Evolutionary conservation across 1,284 basidiomycete species (phyloP), one percentile per base, ranked within the genome.

Genomic region (Tetrapyrgos nigripes): DNA sequence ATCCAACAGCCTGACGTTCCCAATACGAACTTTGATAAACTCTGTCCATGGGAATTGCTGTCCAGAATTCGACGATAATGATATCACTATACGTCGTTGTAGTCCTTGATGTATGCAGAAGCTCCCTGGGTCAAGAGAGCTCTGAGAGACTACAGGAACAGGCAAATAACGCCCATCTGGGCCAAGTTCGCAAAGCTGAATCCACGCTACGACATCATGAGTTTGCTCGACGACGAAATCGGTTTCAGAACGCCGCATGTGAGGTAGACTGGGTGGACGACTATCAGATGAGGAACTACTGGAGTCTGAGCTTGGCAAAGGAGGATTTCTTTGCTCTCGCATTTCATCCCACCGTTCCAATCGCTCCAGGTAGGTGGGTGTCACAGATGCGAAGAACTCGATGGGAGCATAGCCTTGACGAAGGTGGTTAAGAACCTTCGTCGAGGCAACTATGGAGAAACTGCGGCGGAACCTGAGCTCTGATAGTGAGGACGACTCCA

Each of bases 51-150:
- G 88, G 55, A 98, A 83, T 63, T 96, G 91, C 43, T 85, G 84
- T 0, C 97, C 97, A 6, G 96, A 97, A 68, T 94, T 91, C 55
- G 94, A 96, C 14, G 87, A 88, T 28, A 98, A 77, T 1, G 84
- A 84, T 53, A 99, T 74, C 28, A 86, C 76, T 52, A 99, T 74
- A 23, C 93, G 88, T 24, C 97, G 84, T 71, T 99, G 97, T 23
- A 98, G 76, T 8, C 97, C 97, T 75, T 98, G 97, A 66, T 95
- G 93, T 17, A 98, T 80, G 62, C 87, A 89, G 72, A 98, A 97
- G 48, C 87, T 87, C 9, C 96, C 95, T 6, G 92, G 88, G 71
- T 97, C 95, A 35, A 94, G 79, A 55, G 79, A 76, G n/a, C 89
- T 86, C 59, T 88, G 84, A 3, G 92, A 88, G 44, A 94, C 76